Evolutionary conservation across 2,329 filamentous ascomycete species (phyloP), one percentile per base, ranked within the genome.

Genomic region (Aspergillus ochraceoroseus): DNA sequence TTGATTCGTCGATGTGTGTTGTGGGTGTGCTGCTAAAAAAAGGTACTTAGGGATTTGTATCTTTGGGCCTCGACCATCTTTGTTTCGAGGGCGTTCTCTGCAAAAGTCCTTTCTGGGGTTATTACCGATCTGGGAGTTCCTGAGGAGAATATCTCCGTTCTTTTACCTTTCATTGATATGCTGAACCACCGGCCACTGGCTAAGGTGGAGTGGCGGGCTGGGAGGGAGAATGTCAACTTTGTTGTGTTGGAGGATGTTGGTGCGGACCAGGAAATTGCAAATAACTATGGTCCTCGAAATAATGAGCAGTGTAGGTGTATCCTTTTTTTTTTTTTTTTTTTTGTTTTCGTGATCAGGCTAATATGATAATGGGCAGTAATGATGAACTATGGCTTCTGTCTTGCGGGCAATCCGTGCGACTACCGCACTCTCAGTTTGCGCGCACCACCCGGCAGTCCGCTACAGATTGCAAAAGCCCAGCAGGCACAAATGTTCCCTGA

Each of bases 201-300:
- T 0, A 65, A 72, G 28, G 74, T 80, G 1, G 63, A 70, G 28
- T 87, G 83, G 83, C 68, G 74, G 15, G 66, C 66, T 43, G 64
- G 61, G 2, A 53, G 57, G 5, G 49, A 60, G 38, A 59, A 61
- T 44, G 62, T 71, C 18, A 58, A 56, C 5, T 57, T 72, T 28
- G 56, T 67, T 27, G 67, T 72, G 2, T 59, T 72, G 14, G 62
- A 71, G 7, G 55, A 64, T 5, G 73, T 80, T 51, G 33, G 48
- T 3, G 63, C 76, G 0, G 78, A 80, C 0, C 61, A 76, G 19
- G 70, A 75, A 48, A 63, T 75, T 15, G 81, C 72, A 54, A 85
- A 86, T 66, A 87, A 85, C 59, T 88, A 88, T 55, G 83, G 83
- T 19, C 64, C 70, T n/a, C 85, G 86, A 62, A 85, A 82, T 5